Base-by-base conservation (phyloP, 2,329 filamentous ascomycete genomes). In the Botrytis paeoniae region DNA sequence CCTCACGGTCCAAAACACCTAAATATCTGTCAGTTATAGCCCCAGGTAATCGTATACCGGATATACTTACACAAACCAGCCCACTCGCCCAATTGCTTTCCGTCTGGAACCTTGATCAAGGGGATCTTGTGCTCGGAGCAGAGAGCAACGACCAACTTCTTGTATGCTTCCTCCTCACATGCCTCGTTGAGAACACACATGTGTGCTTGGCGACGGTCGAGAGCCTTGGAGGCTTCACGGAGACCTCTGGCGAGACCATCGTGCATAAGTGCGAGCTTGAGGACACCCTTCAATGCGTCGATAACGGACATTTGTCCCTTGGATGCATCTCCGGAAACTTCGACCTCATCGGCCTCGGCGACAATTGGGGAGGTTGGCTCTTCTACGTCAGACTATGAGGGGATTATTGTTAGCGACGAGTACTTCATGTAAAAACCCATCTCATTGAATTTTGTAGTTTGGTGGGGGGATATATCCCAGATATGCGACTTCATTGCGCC, bases 61-160 rank as follows among this genome's bases (percentile, higher is more conserved):
- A 18, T 84, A 60, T 78, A 95, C 95, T 85, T 91, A 98, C 96
- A 99, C 83, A 99, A 92, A 88, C 96, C 96, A 84, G 97, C 95
- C 96, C 96, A 99, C 89, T 99, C 96, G 88, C 96, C 96, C 82
- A 99, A 89, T 90, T 98, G 93, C 92, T 99, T 99, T 86, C 96
- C 96, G 86, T 99, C 96, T 80, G 95, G 95, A 78, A 99, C 96
- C 93, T 99, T 98, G 91, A 99, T 99, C 82, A 99, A 89, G 79
- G 96, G 96, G 82, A 99, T 99, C 92, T 98, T 98, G 89, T 99
- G 96, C 91, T 99, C 96, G 78, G 92, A 93, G 93, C 96, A 99
- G 76, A 99, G 93, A 77, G 96, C 96, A 81, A 98, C 93, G 82
- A 99, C 95, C 79, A 99, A 91, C 93, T 99, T 99, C 94, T 99